Base-by-base conservation (phyloP, 768 basidiomycete genomes). In the Gloeophyllum trabeum region DNA sequence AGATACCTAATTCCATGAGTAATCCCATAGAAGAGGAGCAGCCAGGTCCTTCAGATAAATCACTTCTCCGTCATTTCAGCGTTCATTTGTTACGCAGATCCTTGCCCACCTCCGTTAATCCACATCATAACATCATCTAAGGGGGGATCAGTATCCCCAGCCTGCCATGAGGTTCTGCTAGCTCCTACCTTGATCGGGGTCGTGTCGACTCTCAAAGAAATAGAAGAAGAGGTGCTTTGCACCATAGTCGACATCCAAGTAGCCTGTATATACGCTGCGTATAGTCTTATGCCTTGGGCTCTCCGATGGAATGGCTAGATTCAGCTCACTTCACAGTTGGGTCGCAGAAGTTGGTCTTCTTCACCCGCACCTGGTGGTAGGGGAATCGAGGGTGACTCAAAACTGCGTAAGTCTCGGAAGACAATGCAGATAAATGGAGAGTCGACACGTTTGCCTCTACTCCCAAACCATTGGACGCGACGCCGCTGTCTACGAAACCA, bases 61-160 rank as follows among this genome's bases (percentile, higher is more conserved):
- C n/a, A n/a, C n/a, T n/a, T n/a, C n/a, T n/a, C n/a, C n/a, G n/a
- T n/a, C n/a, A n/a, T n/a, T n/a, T n/a, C n/a, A n/a, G n/a, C n/a
- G n/a, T n/a, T n/a, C n/a, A n/a, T n/a, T n/a, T n/a, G n/a, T n/a
- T n/a, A n/a, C n/a, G n/a, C n/a, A n/a, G n/a, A n/a, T n/a, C n/a
- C n/a, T n/a, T 16, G 2, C 4, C 21, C 59, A 60, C 59, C 78
- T 58, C 76, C 79, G 40, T 79, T 79, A 34, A 79, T 79, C 77
- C 79, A 80, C 73, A 81, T 76, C 61, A 80, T 66, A 21, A 79
- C 70, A 57, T 79, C 76, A 51, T 80, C 80, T 66, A 35, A 5
- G 36, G 23, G 22, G 5, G 4, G 13, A 12, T 24, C 10, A 4
- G 32, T 43, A 37, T 24, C 12, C 25, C 12, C 2, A 7, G 26